These are phyloP conservation scores for Podospora australis DNA, from an alignment of 495 filamentous ascomycete genomes.

Conservation along the genomic window DNA sequence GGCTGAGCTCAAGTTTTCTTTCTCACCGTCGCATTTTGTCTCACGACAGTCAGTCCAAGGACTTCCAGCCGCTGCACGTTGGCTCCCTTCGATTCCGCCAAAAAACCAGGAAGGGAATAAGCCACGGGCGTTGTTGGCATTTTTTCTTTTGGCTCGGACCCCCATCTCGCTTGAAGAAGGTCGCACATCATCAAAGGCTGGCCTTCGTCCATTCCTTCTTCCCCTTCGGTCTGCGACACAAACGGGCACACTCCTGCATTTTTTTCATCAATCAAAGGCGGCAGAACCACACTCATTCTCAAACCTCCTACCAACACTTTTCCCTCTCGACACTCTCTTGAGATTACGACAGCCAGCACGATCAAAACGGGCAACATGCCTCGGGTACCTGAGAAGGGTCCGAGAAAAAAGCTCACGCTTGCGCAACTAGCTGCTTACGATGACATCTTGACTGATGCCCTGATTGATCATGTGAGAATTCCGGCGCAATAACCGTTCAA, in stretches of 20 bases:
- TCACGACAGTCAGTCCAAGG: conserved; percentile 9
- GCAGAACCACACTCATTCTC: not conserved
- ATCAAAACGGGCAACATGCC: conserved; percentile 12
- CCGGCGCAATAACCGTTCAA: not conserved
- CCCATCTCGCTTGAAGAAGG: conserved; percentile 20
- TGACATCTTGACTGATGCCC: conserved; percentile 90
- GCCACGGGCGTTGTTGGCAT: conserved; percentile 1
- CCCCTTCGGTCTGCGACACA: conserved; percentile 2
- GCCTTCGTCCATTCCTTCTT: conserved; percentile 16
- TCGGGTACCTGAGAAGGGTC: conserved; percentile 5
- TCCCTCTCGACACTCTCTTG: not conserved
- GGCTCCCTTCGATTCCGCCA: not conserved
- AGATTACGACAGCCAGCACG: not conserved
- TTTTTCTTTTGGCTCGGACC: not conserved
- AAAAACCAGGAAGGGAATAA: not conserved
- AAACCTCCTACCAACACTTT: not conserved
- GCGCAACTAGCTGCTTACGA: conserved; percentile 87
- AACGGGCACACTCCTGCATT: conserved; percentile 8
- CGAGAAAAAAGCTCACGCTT: conserved; percentile 67
- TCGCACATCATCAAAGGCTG: conserved; percentile 9
- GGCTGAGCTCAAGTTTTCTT: conserved; percentile 15
- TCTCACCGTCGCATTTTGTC: too few species aligned
- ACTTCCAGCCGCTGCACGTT: not conserved
- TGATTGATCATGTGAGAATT: conserved; percentile 81
- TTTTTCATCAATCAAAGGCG: too few species aligned